Evolutionary conservation across 768 basidiomycete species (phyloP), one percentile per base, ranked within the genome.

Genomic region (Mycena kentingensis): DNA sequence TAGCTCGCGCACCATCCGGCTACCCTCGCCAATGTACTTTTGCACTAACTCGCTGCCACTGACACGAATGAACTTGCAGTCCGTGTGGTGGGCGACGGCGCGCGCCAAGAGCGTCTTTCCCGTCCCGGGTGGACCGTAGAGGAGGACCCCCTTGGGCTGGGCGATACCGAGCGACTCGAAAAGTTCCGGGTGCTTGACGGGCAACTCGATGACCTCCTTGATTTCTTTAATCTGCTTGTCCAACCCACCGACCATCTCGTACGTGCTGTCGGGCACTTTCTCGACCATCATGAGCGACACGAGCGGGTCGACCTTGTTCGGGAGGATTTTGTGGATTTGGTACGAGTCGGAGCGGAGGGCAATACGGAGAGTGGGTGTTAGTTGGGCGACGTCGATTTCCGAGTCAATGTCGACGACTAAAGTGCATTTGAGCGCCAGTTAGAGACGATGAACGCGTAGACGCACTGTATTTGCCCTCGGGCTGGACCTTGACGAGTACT

Each of bases 261-360:
- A 99, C 26, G 97, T 98, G 71, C 90, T 93, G 70, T 98, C 96
- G 0, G 96, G 96, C 0, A 98, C 96, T 70, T 99, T 99, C 74
- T 99, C 96, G 11, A 98, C 96, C 95, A 98, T 98, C 97, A 98
- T 98, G 57, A 98, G 83, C 18, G 94, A 97, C 26, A 98, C 95
- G 34, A 98, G 85, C 4, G 97, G 96, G 70, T 98, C 97, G 63
- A 98, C 90, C 74, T 99, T 98, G 77, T 94, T 97, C 1, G 94
- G 94, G 0, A 98, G 77, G 62, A 98, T 90, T 70, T 92, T 93
- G 80, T 98, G 96, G 57, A 98, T 88, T 39, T 91, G 91, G 72
- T 98, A 98, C 3, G 86, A 92, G 68, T 98, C 96, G 52, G 94
- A 95, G 43, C 95, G 91, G 52, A 99, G 88, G 16, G 96, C 94